phyloP scores from a whole-genome alignment of 2,329 filamentous ascomycete genomes.

The Verticillium nonalfalfae region DNA sequence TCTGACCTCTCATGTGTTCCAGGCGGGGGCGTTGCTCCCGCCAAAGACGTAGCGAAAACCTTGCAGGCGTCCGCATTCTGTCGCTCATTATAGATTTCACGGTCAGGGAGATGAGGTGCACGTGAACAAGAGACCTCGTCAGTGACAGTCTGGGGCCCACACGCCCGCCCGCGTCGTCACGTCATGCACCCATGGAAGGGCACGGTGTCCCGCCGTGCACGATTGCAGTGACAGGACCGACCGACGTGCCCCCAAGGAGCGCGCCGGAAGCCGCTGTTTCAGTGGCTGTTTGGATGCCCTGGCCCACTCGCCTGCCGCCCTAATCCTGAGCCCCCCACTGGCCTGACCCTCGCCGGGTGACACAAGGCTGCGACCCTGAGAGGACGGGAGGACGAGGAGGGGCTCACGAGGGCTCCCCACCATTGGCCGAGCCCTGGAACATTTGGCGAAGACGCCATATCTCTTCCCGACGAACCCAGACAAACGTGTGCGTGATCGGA shows the following conservation, averaged over 20 bases:
- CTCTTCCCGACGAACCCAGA: neutral
- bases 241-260: no score
- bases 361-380: neutral
- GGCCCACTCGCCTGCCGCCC: neutral
- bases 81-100: neutral
- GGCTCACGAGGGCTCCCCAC: neutral
- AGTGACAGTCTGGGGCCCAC: no score
- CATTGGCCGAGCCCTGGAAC: neutral
- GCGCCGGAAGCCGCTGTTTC: neutral
- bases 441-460: neutral
- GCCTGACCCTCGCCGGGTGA: neutral
- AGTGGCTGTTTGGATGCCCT: constrained; percentile 1
- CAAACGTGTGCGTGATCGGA: neutral
- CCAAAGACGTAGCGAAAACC: no score
- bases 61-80: neutral
- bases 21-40: no score
- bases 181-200: neutral
- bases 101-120: neutral
- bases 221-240: neutral
- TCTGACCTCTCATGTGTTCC: no score
- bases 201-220: neutral
- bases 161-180: neutral
- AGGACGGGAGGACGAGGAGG: no score
- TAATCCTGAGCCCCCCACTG: neutral
- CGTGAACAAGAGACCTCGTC: neutral